Percentiles rank a stretch among this genome's conserved stretches.
These are phyloP conservation scores for Camellia oleifera DNA, from an alignment of 179 eudicot genomes.

Conservation along the genomic window DNA sequence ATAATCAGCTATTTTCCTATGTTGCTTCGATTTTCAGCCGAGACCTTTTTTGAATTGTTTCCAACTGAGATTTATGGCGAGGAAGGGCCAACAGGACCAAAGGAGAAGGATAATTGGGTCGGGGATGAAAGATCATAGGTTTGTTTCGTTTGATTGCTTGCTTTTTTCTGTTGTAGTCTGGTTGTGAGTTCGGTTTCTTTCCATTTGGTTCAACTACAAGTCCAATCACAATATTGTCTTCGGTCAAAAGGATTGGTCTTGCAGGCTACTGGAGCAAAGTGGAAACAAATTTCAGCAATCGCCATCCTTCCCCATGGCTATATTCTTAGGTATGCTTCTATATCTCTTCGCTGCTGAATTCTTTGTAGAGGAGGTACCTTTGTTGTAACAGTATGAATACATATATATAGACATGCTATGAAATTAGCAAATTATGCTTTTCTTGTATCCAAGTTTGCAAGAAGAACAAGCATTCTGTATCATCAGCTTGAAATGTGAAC, in stretches of 20 bases:
- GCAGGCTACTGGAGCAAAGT: not conserved
- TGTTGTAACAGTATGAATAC: not conserved
- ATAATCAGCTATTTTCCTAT: constrained; percentile 58
- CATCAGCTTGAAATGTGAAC: no score
- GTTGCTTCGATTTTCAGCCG: constrained; percentile 44
- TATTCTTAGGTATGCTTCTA: no score
- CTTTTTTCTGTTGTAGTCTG: not conserved
- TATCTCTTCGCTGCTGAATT: not conserved
- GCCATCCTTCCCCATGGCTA: no score
- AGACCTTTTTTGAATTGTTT: constrained; percentile 48
- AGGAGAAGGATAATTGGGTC: constrained; percentile 92
- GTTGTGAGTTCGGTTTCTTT: not conserved
- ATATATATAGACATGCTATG: not conserved
- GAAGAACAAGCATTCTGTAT: not conserved
- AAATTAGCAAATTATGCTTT: not conserved
- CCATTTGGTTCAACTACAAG: not conserved
- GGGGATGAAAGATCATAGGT: constrained; percentile 83
- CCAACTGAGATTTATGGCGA: constrained; percentile 72
- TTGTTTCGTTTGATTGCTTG: not conserved
- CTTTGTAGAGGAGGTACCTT: not conserved
- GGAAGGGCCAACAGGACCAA: constrained; percentile 95
- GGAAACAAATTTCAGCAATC: not conserved
- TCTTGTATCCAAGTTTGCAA: not conserved
- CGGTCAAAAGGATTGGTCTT: not conserved
- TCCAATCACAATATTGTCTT: not conserved